phyloP scores from a whole-genome alignment of 2,329 filamentous ascomycete genomes.

The Pyrenochaeta sp. region DNA sequence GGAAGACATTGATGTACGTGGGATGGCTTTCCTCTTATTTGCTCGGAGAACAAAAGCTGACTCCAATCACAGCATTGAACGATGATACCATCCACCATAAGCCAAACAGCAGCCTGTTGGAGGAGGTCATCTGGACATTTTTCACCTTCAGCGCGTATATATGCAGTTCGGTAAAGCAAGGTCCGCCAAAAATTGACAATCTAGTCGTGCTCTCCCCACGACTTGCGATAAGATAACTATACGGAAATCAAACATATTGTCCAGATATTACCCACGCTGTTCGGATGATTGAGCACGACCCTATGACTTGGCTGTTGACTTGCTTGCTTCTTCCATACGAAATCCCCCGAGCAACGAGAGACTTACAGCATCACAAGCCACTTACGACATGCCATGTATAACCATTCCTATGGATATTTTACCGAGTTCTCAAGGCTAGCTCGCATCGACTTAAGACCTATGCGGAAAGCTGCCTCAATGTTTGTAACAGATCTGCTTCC shows the following conservation, averaged over 20 bases:
- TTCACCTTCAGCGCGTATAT: slow-evolving; percentile 5
- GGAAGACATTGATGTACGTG: slow-evolving; percentile 72
- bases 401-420: not conserved
- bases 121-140: slow-evolving; percentile 26
- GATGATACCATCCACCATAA: slow-evolving; percentile 14
- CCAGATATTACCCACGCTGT: not conserved
- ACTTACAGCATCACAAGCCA: slow-evolving; percentile 3
- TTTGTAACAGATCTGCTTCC: not conserved
- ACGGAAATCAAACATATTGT: slow-evolving; percentile 6
- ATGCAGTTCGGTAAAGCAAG: slow-evolving; percentile 14
- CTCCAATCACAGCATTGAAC: slow-evolving; percentile 41
- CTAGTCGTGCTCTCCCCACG: slow-evolving; percentile 2
- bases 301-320: not conserved
- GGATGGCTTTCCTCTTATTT: slow-evolving; percentile 12
- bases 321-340: slow-evolving; percentile 2
- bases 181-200: slow-evolving; percentile 3
- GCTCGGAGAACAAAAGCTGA: slow-evolving; percentile 26
- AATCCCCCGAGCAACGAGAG: not conserved
- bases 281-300: not conserved
- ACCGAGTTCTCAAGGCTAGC: not conserved
- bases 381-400: slow-evolving; percentile 10
- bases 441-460: not conserved
- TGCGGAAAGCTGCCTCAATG: not conserved
- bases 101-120: slow-evolving; percentile 2
- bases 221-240: slow-evolving; percentile 10